Conservation (phyloP, 805 yeast genomes). For the Candida ponderosae region DNA sequence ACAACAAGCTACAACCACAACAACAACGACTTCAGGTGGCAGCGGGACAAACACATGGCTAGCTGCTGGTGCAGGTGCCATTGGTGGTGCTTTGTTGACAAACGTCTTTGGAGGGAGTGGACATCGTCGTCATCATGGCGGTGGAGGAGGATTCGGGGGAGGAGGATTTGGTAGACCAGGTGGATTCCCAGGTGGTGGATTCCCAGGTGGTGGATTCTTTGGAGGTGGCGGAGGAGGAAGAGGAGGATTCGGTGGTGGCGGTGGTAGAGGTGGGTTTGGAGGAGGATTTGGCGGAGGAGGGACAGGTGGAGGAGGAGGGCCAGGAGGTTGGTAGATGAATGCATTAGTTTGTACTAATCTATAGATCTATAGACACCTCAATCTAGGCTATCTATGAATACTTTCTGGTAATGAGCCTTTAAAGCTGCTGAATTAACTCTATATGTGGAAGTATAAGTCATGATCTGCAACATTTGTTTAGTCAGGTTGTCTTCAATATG, state of each 20-base stretch:
- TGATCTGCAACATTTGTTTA: too few relatives aligned
- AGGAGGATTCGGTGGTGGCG: slow-evolving; percentile 7
- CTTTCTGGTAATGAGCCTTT: background rate
- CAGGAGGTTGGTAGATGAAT: background rate
- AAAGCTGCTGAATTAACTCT: background rate
- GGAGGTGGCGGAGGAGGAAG: slow-evolving; percentile 3
- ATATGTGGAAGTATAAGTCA: too few relatives aligned
- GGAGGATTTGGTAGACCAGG: background rate
- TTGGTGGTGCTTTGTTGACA: slow-evolving; percentile 43
- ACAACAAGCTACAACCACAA: slow-evolving; percentile 11
- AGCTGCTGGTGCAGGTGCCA: slow-evolving; percentile 39
- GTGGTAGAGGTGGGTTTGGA: slow-evolving; percentile 5
- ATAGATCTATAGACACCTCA: background rate
- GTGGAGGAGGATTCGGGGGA: slow-evolving; percentile 4
- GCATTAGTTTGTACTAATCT: background rate
- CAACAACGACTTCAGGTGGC: slow-evolving; percentile 11
- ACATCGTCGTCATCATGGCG: slow-evolving; percentile 1
- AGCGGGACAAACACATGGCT: slow-evolving; percentile 26
- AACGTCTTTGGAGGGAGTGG: slow-evolving; percentile 23
- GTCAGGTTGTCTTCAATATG: too few relatives aligned
- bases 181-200: slow-evolving; percentile 2
- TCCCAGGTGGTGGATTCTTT: slow-evolving; percentile 3
- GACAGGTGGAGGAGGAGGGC: background rate
- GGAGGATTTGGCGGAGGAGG: background rate
- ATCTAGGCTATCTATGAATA: background rate